A percentile compares a stretch with the other conserved stretches of the same genome.
Conservation (phyloP, 805 yeast species). For the Metschnikowia hibisci region DNA sequence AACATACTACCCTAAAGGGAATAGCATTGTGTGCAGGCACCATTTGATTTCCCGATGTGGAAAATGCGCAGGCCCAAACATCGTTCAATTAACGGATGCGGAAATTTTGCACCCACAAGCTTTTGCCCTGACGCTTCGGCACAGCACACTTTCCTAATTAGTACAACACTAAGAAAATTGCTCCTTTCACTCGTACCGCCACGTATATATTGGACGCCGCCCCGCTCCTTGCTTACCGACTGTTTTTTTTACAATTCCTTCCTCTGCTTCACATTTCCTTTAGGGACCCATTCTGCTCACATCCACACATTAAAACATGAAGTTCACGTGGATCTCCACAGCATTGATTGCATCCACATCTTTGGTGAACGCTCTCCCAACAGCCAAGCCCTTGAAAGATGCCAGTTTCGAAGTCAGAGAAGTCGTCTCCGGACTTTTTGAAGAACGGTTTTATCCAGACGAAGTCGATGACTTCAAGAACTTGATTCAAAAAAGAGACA, state of each 20-base stretch:
- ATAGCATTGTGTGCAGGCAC: not conserved
- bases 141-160: conserved; percentile 1
- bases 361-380: conserved; percentile 20
- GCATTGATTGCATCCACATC: conserved; percentile 11
- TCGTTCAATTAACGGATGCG: conserved; percentile 9
- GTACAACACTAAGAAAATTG: not conserved
- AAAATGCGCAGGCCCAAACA: not conserved
- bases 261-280: not conserved
- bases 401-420: conserved; percentile 8
- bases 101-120: conserved; percentile 13
- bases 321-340: conserved; percentile 8
- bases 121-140: not conserved
- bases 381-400: conserved; percentile 20
- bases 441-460: conserved; percentile 5
- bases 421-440: conserved; percentile 7
- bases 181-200: not conserved
- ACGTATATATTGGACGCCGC: conserved; percentile 1
- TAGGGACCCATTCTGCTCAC: not conserved
- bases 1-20: conserved; percentile 2
- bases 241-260: not conserved
- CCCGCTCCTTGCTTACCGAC: not conserved
- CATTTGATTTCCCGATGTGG: conserved; percentile 5
- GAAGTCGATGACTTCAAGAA: conserved; percentile 15
- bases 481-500: conserved; percentile 17
- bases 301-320: conserved; percentile 11